These are phyloP conservation scores for Avicennia marina DNA, from an alignment of 257 asterid genomes.

Conservation along the genomic window DNA sequence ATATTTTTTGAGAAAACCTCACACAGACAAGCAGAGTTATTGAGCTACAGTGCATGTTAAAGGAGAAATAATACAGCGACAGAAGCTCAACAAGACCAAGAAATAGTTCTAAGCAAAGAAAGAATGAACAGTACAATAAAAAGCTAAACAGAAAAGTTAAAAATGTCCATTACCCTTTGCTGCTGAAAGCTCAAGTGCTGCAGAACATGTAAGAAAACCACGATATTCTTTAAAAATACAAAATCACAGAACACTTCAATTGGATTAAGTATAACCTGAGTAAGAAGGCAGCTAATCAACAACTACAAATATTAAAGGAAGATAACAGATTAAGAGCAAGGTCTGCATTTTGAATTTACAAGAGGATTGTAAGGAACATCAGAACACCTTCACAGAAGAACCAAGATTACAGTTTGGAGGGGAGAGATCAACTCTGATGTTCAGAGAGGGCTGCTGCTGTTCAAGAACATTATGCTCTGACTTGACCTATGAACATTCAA, in stretches of 20 bases:
- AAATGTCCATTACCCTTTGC: slow-evolving; percentile 54
- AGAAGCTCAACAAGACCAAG: no score
- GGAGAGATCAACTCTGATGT: slow-evolving; percentile 57
- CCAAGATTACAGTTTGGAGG: slow-evolving; percentile 39
- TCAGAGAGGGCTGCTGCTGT: slow-evolving; percentile 51
- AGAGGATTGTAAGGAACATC: slow-evolving; percentile 12
- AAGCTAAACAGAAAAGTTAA: slow-evolving; percentile 9
- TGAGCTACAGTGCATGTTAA: no score
- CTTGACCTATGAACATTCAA: slow-evolving; percentile 37
- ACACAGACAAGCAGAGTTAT: neutral
- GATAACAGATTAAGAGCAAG: slow-evolving; percentile 7
- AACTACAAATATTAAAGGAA: slow-evolving; percentile 14
- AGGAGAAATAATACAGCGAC: no score
- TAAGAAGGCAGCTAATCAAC: slow-evolving; percentile 19
- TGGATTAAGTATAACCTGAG: slow-evolving; percentile 63
- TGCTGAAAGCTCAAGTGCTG: slow-evolving; percentile 51
- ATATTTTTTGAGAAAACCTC: neutral
- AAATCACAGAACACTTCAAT: slow-evolving; percentile 54
- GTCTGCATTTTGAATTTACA: neutral
- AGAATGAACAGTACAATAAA: neutral
- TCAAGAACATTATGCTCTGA: slow-evolving; percentile 33
- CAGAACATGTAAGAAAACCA: slow-evolving; percentile 45
- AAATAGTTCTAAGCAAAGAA: slow-evolving; percentile 2
- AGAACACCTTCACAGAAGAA: slow-evolving; percentile 66
- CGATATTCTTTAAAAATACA: slow-evolving; percentile 50